Percentiles rank a stretch among this genome's conserved stretches.
Conservation (phyloP, 768 basidiomycete genomes). For the Termitomyces eurrhizus region DNA sequence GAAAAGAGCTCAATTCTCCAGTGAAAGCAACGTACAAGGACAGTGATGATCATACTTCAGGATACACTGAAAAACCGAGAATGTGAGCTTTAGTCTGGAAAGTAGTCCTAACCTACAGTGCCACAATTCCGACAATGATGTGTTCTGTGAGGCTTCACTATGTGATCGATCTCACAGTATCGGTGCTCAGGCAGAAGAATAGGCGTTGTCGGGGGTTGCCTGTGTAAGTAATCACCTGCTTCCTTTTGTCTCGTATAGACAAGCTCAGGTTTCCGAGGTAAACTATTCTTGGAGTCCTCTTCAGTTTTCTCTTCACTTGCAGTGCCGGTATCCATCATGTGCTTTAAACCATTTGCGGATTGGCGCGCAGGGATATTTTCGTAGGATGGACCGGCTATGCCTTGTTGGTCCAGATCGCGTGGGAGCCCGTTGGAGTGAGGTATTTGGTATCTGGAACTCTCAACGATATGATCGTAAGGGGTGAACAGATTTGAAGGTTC, state of each 20-base stretch:
- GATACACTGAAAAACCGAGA: conserved; percentile 52
- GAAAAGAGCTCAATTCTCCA: neutral
- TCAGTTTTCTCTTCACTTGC: neutral
- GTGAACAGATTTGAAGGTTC: conserved; percentile 7
- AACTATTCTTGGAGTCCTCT: neutral
- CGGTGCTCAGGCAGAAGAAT: conserved; percentile 59
- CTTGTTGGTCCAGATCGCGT: conserved; percentile 20
- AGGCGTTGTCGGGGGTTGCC: conserved; percentile 33
- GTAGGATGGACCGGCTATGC: conserved; percentile 40
- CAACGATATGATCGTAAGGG: conserved; percentile 7
- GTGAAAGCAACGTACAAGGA: conserved; percentile 60
- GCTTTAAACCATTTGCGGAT: neutral
- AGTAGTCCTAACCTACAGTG: conserved; percentile 48
- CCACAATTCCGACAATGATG: conserved; percentile 85
- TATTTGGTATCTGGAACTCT: conserved; percentile 1
- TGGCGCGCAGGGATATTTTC: conserved; percentile 28
- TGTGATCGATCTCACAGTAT: conserved; percentile 59
- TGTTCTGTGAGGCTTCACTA: conserved; percentile 69
- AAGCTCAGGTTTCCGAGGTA: conserved; percentile 7
- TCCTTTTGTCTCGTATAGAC: conserved; percentile 1
- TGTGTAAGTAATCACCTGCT: conserved; percentile 20
- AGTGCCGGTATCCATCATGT: neutral
- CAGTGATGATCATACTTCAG: conserved; percentile 88
- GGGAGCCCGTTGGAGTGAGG: conserved; percentile 5
- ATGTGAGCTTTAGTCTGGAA: neutral